Percentiles rank a stretch among this genome's conserved stretches.
Conservation (phyloP, 1,284 basidiomycete species). For the Cerioporus squamosus region DNA sequence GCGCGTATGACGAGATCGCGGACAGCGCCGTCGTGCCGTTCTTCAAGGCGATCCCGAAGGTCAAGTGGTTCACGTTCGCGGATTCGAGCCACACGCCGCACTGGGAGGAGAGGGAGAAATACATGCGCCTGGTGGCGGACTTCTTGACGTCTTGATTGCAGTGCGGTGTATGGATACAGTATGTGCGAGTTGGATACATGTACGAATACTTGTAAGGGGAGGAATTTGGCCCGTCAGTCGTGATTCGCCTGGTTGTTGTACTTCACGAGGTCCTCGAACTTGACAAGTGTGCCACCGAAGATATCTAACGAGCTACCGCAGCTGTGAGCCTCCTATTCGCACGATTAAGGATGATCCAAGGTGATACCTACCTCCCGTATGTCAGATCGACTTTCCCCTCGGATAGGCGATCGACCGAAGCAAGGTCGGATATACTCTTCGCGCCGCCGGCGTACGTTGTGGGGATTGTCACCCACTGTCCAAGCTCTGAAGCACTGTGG, state of each 20-base stretch:
- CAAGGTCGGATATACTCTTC: conserved; percentile 84
- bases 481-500: conserved; percentile 65
- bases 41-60: conserved; percentile 46
- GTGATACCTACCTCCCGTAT: conserved; percentile 79
- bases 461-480: conserved; percentile 90
- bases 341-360: not conserved
- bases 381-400: conserved; percentile 92
- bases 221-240: not conserved
- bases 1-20: conserved; percentile 53
- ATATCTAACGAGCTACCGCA: conserved; percentile 74
- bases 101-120: conserved; percentile 35
- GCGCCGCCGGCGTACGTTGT: conserved; percentile 99
- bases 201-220: not conserved
- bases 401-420: conserved; percentile 83
- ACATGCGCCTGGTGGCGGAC: conserved; percentile 24
- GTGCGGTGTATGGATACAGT: not conserved
- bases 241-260: conserved; percentile 20
- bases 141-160: conserved; percentile 20
- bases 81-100: conserved; percentile 33
- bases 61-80: conserved; percentile 34
- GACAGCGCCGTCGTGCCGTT: conserved; percentile 49
- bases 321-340: not conserved
- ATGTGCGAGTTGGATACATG: not conserved
- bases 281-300: conserved; percentile 79
- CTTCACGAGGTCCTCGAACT: conserved; percentile 69